Evolutionary conservation across 2,329 filamentous ascomycete genomes (phyloP), one percentile per base, ranked within the genome.

Genomic region (Trichoderma breve): DNA sequence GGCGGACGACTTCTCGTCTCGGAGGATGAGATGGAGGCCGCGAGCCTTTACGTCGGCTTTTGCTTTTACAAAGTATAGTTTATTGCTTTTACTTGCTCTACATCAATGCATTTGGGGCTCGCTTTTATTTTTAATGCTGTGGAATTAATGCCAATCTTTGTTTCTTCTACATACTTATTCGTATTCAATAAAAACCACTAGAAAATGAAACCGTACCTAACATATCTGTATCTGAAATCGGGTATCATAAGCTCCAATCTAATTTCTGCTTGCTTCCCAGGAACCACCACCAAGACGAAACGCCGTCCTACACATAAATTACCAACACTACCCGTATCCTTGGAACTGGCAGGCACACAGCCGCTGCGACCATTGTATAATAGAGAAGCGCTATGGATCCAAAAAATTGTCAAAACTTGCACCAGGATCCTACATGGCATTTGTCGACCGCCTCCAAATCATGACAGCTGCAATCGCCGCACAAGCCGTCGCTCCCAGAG

Each of bases 31-130:
- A 92, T 97, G 88, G 95, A 98, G 81, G 96, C 96, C 58, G 93
- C 92, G 12, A 90, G 88, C 77, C 97, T 98, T 79, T 98, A 98
- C 79, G 89, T 97, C 77, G 95, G 93, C 1, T 98, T 98, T 79
- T 97, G 94, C 83, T 98, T 98, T 82, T 97, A 98, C 83, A 97
- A 98, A 85, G 93, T 97, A 60, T 96, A 86, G 75, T 34, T 4
- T 24, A 1, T 34, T 51, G 15, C 34, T 30, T 30, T 6, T 24
- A 14, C 39, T n/a, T 21, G 21, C 36, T 47, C 8, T 28, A 4
- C 26, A 26, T 30, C 34, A 21, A 43, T 21, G 21, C 58, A 62
- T 26, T 36, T 39, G 34, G 28, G 15, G 3, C 21, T 21, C 12
- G 6, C 2, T 51, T 51, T 53, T n/a, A n/a, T n/a, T n/a, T 64